Base-by-base conservation (phyloP, 305 asterid genomes). In the Fraxinus baroniana region DNA sequence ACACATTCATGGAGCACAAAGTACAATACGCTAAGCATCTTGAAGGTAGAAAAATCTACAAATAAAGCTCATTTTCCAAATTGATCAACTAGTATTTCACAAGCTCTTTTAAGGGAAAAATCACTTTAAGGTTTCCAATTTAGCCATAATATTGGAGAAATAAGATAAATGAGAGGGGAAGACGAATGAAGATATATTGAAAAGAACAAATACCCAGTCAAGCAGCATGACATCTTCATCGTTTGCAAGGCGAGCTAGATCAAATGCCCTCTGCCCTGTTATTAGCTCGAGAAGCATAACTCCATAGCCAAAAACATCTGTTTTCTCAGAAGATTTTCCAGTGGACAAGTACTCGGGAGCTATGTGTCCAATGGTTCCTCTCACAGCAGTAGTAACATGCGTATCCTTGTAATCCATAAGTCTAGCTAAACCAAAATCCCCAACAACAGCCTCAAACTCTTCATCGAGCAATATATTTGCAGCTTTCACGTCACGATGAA, bases 201-300 rank as follows among this genome's bases (percentile, higher is more conserved):
- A 64, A 77, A 33, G 75, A 32, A 32, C 7, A 17, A 70, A 20
- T 88, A 91, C 94, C 94, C 94, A 91, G 68, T 91, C 94, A 1
- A 91, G 91, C 83, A 91, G 80, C 94, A 91, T 89, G 89, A 91
- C 94, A 78, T 91, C 94, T 3, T 91, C 94, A 30, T 91, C 94
- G 78, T 91, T 91, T 7, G 94, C 94, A 76, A 91, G 93, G 24
- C 94, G 94, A 52, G 93, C 94, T 30, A 91, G 91, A 82, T 91
- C 94, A 17, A 91, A 91, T 0, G 94, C 94, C 66, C 93, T 86
- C 87, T 89, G 94, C 24, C 94, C 94, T 0, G 94, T 91, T 78
- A 91, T 89, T 75, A 91, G 91, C 87, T 91, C 94, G 7, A 91
- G 90, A 87, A 91, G 94, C 94, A 91, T 91, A 78, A 91, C 89